phyloP scores from a whole-genome alignment of 1,139 yeast species.

The Yamadazyma spencermartinsiae region DNA sequence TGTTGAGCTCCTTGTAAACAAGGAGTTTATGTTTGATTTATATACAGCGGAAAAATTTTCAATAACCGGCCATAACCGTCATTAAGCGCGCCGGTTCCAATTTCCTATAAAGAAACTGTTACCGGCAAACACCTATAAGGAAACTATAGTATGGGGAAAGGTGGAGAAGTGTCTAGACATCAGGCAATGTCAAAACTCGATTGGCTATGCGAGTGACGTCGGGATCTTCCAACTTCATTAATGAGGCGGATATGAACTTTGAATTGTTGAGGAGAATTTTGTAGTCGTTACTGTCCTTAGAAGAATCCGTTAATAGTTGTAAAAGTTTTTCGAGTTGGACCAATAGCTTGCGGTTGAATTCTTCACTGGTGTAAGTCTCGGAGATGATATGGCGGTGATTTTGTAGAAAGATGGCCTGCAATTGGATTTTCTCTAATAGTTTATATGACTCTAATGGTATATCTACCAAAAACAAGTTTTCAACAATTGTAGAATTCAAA shows the following conservation, averaged over 20 bases:
- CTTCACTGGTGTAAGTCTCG: neutral
- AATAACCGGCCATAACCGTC: conserved; percentile 8
- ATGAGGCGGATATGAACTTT: conserved; percentile 35
- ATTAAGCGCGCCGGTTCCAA: conserved; percentile 7
- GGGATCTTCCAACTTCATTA: conserved; percentile 7
- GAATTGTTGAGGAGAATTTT: conserved; percentile 31
- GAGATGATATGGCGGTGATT: conserved; percentile 1
- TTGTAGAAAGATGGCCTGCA: conserved; percentile 13
- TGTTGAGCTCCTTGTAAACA: neutral
- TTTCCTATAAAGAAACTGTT: neutral
- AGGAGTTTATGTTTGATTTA: neutral
- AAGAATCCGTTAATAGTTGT: conserved; percentile 11
- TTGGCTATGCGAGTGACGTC: conserved; percentile 7
- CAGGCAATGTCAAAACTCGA: conserved; percentile 6
- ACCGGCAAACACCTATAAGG: neutral
- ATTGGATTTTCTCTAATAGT: conserved; percentile 14
- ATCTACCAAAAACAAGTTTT: conserved; percentile 9
- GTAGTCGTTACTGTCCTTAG: conserved; percentile 14
- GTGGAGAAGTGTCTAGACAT: conserved; percentile 1
- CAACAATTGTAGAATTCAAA: conserved; percentile 9
- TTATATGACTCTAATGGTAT: conserved; percentile 13
- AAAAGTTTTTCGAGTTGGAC: conserved; percentile 9
- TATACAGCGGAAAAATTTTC: conserved; percentile 8
- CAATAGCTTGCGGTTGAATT: conserved; percentile 5
- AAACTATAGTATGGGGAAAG: conserved; percentile 1